Conservation (phyloP, 116 monocot genomes). For the Dioscorea cayenensis region DNA sequence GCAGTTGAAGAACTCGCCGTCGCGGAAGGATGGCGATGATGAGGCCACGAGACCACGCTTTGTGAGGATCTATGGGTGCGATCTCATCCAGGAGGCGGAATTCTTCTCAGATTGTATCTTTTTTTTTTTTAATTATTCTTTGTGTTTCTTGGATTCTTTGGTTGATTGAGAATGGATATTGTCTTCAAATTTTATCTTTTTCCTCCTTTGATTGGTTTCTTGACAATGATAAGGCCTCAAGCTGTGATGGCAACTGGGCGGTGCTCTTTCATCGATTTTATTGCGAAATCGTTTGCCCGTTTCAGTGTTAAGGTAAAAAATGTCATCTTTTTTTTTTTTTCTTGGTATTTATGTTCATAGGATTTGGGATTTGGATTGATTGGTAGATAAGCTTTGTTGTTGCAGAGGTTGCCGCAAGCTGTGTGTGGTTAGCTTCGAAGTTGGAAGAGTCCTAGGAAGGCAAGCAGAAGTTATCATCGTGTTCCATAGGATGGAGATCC, state of each 20-base stretch:
- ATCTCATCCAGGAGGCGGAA: conserved; percentile 95
- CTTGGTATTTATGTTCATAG: background rate
- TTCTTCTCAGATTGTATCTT: conserved; percentile 89
- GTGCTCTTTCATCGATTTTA: conserved; percentile 91
- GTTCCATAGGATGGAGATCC: conserved; percentile 87
- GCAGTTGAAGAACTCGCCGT: conserved; percentile 71
- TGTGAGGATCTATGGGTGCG: conserved; percentile 83
- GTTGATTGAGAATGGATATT: background rate
- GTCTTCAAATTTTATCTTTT: background rate
- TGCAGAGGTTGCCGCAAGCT: conserved; percentile 84
- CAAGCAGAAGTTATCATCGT: conserved; percentile 67
- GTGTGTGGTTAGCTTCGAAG: conserved; percentile 92
- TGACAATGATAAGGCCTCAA: conserved; percentile 51
- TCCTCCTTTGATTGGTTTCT: background rate
- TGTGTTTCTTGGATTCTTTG: background rate
- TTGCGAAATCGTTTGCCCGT: conserved; percentile 82
- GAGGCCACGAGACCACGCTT: conserved; percentile 69
- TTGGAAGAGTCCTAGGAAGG: conserved; percentile 80
- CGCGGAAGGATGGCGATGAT: conserved; percentile 82
- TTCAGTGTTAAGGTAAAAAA: conserved; percentile 76
- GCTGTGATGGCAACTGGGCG: conserved; percentile 90
- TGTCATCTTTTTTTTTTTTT: background rate
- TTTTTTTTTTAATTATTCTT: conserved; percentile 2
- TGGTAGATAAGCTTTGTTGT: conserved; percentile 8
- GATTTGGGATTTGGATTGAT: background rate